Evolutionary conservation across 2,329 filamentous ascomycete genomes (phyloP).

Genomic region (Alternaria triticina): DNA sequence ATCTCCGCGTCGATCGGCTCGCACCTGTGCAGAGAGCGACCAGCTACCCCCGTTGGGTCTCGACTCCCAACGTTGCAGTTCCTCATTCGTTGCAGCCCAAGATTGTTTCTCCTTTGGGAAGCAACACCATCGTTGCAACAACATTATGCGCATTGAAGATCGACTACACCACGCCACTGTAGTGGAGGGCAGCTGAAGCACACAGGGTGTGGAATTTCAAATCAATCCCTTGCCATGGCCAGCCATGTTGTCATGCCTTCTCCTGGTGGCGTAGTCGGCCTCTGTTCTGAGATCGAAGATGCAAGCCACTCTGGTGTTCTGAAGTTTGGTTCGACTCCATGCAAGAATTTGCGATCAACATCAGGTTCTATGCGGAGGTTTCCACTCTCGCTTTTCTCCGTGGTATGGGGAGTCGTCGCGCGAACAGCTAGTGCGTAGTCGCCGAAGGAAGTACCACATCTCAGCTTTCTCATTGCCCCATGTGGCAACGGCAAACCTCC

Average conservation of each 20-base stretch:
- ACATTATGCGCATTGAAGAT: conserved; percentile 6
- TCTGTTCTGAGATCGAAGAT: neutral
- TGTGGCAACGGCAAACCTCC: neutral
- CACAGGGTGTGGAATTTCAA: neutral
- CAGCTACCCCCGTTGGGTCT: neutral
- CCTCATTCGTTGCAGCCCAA: conserved; percentile 9
- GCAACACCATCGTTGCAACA: conserved; percentile 5
- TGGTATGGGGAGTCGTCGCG: neutral
- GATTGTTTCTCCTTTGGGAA: neutral
- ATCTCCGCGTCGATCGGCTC: conserved; percentile 22
- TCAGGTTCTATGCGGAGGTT: neutral
- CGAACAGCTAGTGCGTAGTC: neutral
- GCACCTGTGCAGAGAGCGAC: neutral
- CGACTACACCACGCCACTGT: neutral
- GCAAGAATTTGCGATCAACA: neutral
- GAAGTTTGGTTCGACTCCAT: neutral
- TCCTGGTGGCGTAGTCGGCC: neutral
- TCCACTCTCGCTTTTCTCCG: conserved; percentile 3
- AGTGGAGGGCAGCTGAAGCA: neutral
- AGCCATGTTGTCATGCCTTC: conserved; percentile 1
- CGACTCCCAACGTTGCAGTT: conserved; percentile 5
- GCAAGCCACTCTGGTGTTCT: neutral
- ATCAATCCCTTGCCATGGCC: neutral
- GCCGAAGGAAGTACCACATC: neutral
- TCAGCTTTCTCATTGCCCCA: neutral